Evolutionary conservation across 495 filamentous ascomycete species (phyloP), one percentile per base, ranked within the genome.

Genomic region (Glonium stellatum): DNA sequence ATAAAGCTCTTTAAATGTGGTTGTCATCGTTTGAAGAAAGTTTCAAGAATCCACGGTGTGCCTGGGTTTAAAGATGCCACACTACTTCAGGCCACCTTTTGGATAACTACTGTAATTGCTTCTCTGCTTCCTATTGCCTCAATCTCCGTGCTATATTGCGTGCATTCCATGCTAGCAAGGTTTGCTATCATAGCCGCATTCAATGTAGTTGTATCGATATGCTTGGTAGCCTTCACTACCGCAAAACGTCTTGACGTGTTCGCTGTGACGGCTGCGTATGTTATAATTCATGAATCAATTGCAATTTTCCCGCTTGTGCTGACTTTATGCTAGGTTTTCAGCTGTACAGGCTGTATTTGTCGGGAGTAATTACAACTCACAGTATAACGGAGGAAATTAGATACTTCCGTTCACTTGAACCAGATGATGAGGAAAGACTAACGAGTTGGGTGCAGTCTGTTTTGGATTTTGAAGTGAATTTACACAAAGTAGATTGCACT

Each of bases 181-280:
- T 46, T 70, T 1, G 64, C 41, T 0, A 61, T 53, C 15, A 62
- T 67, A 1, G 58, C 58, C 5, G 55, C 11, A 8, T 69, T 72
- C 54, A 67, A 65, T 5, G 54, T 60, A 1, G 31, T 70, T 3
- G 66, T 71, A 18, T 61, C 69, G 1, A 35, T 65, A 5, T 50
- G 36, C 11, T 19, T 72, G 18, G 54, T 35, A 10, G 23, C 57
- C n/a, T 57, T 69, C 46, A 68, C 69, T 1, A 54, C 62, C 47
- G 70, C 70, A 21, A 64, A 54, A 25, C 58, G 62, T 18, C 31
- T 62, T 15, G 67, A 71, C 4, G 57, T 71, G 2, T 70, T 71
- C 50, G 61, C 58, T 21, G 67, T 64, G 27, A 69, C 70, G 62
- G 75, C 75, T 70, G 70, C 65, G 65, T 66, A 57, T 13, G 63